Conservation (phyloP, 176 grass and related monocot genomes). For the Tuctoria greenei region DNA sequence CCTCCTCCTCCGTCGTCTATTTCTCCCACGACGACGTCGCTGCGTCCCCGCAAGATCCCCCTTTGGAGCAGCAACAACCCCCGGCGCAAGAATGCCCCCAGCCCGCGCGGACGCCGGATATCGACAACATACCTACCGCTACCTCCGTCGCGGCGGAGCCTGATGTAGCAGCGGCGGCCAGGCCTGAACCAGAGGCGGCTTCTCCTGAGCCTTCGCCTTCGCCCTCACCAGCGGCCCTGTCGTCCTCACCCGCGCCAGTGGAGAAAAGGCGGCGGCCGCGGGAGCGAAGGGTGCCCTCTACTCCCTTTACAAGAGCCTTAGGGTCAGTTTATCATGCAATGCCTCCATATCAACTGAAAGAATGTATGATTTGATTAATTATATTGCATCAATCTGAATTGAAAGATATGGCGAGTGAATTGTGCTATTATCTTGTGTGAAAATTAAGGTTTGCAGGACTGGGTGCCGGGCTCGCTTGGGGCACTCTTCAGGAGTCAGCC, state of each 20-base stretch:
- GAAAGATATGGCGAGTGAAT: conserved; percentile 15
- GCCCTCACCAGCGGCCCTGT: not conserved
- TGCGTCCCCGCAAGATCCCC: conserved; percentile 19
- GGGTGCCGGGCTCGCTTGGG: conserved; percentile 79
- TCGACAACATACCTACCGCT: not conserved
- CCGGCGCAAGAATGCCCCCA: conserved; percentile 8
- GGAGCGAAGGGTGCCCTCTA: conserved; percentile 85
- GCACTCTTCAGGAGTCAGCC: conserved; percentile 75
- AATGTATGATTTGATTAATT: conserved; percentile 3
- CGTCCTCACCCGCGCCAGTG: conserved; percentile 1
- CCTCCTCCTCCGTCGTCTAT: conserved; percentile 58
- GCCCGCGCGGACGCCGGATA: conserved; percentile 15
- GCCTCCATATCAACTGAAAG: not conserved
- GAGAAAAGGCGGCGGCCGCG: conserved; percentile 62
- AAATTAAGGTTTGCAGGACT: conserved; percentile 79
- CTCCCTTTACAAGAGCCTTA: conserved; percentile 83
- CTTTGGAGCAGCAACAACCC: conserved; percentile 10
- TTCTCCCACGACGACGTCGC: conserved; percentile 41
- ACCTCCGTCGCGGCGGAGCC: not conserved
- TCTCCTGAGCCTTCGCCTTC: conserved; percentile 2
- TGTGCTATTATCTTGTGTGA: conserved; percentile 15
- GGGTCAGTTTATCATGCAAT: conserved; percentile 51
- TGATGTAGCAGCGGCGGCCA: not conserved
- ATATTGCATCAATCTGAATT: conserved; percentile 5
- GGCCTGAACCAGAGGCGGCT: not conserved